Evolutionary conservation across 768 basidiomycete species (phyloP).

Genomic region (Suillus cothurnatus): DNA sequence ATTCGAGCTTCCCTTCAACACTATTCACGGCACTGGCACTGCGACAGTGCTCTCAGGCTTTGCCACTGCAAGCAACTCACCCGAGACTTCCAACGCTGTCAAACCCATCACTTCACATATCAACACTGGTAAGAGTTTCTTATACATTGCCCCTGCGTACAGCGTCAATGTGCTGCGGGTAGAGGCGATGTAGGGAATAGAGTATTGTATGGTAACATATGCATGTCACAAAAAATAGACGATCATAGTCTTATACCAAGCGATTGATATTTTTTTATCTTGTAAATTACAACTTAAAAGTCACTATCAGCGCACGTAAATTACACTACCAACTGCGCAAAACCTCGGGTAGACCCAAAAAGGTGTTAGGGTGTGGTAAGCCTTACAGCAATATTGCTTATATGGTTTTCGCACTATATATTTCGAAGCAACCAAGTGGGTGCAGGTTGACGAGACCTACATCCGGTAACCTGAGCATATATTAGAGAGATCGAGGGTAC

Average conservation of each 20-base stretch:
- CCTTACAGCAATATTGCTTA: no score
- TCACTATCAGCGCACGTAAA: neutral
- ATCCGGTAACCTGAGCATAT: no score
- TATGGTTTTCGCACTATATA: no score
- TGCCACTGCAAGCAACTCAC: conserved; percentile 56
- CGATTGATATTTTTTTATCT: neutral
- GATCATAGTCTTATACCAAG: neutral
- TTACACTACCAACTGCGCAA: no score
- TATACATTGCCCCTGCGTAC: conserved; percentile 54
- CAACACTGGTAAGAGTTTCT: conserved; percentile 51
- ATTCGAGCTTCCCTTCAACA: conserved; percentile 56
- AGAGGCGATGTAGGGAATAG: neutral
- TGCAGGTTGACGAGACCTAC: no score
- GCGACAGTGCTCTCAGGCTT: conserved; percentile 53
- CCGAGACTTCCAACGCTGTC: conserved; percentile 47
- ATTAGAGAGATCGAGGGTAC: no score
- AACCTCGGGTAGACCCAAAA: no score
- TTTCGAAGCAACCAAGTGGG: no score
- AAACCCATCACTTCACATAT: conserved; percentile 49
- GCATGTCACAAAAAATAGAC: neutral
- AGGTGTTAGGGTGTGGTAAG: no score
- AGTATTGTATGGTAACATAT: neutral
- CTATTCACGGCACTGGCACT: conserved; percentile 45
- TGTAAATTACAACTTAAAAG: neutral
- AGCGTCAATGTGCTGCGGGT: conserved; percentile 39